phyloP scores from a whole-genome alignment of 2,329 filamentous ascomycete genomes.

The Myrmaecium sp. region DNA sequence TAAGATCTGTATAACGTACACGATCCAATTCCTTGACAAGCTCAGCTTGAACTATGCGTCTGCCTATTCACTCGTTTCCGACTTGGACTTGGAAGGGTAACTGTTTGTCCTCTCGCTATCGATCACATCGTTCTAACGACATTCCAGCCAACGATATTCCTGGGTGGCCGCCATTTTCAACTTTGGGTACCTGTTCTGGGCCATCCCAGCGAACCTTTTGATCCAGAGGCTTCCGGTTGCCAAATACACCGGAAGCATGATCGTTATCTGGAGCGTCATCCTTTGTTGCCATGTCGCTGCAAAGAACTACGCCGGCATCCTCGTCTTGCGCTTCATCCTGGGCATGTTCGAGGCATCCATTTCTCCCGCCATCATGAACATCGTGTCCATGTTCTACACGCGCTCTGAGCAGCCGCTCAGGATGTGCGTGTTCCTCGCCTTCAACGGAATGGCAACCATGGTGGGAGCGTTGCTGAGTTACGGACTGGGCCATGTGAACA shows the following conservation, averaged over 20 bases:
- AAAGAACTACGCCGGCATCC: constrained; percentile 19
- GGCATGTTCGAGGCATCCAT: constrained; percentile 22
- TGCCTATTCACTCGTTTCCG: constrained; percentile 19
- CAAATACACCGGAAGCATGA: constrained; percentile 21
- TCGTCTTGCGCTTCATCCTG: constrained; percentile 17
- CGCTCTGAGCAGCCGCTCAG: constrained; percentile 25
- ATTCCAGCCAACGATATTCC: constrained; percentile 18
- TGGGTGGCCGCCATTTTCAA: constrained; percentile 28
- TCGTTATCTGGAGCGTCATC: constrained; percentile 27
- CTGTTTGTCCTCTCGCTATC: neutral
- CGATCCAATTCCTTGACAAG: constrained; percentile 30
- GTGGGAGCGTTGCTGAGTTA: constrained; percentile 19
- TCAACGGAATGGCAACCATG: constrained; percentile 23
- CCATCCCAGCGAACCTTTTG: constrained; percentile 21
- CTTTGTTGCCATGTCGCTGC: constrained; percentile 24
- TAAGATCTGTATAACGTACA: constrained; percentile 25
- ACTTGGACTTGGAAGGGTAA: constrained; percentile 10
- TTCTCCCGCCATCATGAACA: constrained; percentile 20
- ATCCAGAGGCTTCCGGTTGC: constrained; percentile 20
- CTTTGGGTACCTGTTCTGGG: constrained; percentile 27
- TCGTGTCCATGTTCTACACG: constrained; percentile 21
- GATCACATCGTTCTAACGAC: constrained; percentile 1
- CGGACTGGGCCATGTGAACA: constrained; percentile 16
- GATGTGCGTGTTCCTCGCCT: constrained; percentile 26
- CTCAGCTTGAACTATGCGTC: constrained; percentile 24